Evolutionary conservation across 1,139 yeast genomes (phyloP).

Genomic region (Casaregolazyma lundiana): DNA sequence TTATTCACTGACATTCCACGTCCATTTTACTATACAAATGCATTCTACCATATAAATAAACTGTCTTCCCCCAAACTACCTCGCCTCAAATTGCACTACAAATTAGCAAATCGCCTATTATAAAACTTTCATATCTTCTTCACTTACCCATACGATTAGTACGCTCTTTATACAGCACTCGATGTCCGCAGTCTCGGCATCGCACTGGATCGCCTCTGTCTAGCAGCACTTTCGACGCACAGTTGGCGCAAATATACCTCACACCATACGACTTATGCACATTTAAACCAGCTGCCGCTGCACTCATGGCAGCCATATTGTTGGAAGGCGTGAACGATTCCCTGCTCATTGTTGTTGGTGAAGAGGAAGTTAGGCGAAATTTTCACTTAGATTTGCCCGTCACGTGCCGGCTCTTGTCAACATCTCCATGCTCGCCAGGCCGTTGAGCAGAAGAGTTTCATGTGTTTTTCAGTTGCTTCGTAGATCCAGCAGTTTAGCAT

Average conservation of each 20-base stretch:
- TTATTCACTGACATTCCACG: no score
- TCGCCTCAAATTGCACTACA: constrained; percentile 60
- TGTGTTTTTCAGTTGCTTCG: no score
- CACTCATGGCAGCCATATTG: constrained; percentile 57
- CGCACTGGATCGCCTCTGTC: constrained; percentile 95
- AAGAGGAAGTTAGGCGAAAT: background rate
- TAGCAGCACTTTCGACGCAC: constrained; percentile 84
- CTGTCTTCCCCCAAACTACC: constrained; percentile 33
- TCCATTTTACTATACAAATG: no score
- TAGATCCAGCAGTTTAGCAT: background rate
- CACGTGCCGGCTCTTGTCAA: background rate
- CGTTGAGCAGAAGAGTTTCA: no score
- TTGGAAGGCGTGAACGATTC: constrained; percentile 93
- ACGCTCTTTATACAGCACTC: constrained; percentile 94
- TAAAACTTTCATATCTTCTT: no score
- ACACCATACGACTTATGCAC: constrained; percentile 79
- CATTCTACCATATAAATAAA: no score
- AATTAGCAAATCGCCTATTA: constrained; percentile 10
- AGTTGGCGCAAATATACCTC: constrained; percentile 92
- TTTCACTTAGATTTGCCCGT: background rate
- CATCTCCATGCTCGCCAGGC: background rate
- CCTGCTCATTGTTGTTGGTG: constrained; percentile 38
- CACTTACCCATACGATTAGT: constrained; percentile 86
- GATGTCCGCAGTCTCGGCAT: constrained; percentile 97
- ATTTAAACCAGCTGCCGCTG: constrained; percentile 64